Percentiles rank a stretch among this genome's conserved stretches.
Evolutionary conservation across 2,329 filamentous ascomycete genomes (phyloP).

Genomic region (Fusarium sp.): DNA sequence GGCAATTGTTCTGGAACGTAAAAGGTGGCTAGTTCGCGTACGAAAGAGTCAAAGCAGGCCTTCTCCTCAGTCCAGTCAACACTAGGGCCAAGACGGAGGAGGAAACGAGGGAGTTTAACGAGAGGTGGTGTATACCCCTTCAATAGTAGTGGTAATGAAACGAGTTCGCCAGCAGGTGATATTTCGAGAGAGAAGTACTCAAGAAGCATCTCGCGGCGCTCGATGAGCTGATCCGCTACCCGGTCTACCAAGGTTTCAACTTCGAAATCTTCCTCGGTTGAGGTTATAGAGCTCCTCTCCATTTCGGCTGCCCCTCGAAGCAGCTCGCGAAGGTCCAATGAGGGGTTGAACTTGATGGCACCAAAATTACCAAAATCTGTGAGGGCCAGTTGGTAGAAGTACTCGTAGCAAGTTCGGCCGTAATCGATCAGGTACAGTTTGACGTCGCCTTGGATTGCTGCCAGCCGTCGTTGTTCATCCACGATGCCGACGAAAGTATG

Average conservation of each 20-base stretch:
- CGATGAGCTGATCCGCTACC: slow-evolving; percentile 75
- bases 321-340: slow-evolving; percentile 76
- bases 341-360: slow-evolving; percentile 79
- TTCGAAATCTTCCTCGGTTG: slow-evolving; percentile 67
- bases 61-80: slow-evolving; percentile 90
- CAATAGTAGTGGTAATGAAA: slow-evolving; percentile 83
- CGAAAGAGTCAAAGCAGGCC: slow-evolving; percentile 83
- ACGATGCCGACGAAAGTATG: slow-evolving; percentile 96
- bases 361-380: slow-evolving; percentile 98
- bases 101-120: slow-evolving; percentile 87
- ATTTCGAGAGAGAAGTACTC: slow-evolving; percentile 95
- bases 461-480: slow-evolving; percentile 85
- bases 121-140: slow-evolving; percentile 90
- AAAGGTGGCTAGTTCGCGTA: slow-evolving; percentile 88
- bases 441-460: slow-evolving; percentile 92
- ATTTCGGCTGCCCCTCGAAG: slow-evolving; percentile 77
- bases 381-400: slow-evolving; percentile 94
- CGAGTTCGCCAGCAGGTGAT: slow-evolving; percentile 78
- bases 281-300: slow-evolving; percentile 63
- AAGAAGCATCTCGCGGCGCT: slow-evolving; percentile 82
- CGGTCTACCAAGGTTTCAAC: slow-evolving; percentile 72
- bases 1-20: slow-evolving; percentile 91
- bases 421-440: slow-evolving; percentile 95
- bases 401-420: slow-evolving; percentile 84
- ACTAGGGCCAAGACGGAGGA: slow-evolving; percentile 86